phyloP scores from a whole-genome alignment of 306 rosid genomes.

The Chamaecrista fasciculata region DNA sequence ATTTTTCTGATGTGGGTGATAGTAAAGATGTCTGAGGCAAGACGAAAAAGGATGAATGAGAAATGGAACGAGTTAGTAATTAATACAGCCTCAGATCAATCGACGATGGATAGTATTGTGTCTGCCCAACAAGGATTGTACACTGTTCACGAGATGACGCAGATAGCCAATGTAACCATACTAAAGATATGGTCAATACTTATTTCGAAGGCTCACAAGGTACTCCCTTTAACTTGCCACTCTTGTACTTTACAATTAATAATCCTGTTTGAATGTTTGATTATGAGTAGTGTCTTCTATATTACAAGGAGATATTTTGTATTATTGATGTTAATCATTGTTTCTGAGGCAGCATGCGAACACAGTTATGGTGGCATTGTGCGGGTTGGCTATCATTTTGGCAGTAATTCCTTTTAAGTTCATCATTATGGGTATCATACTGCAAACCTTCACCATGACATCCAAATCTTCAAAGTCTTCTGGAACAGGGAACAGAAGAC shows the following conservation, averaged over 20 bases:
- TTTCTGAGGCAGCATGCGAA: conserved; percentile 70
- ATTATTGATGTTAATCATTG: neutral
- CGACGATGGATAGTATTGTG: conserved; percentile 74
- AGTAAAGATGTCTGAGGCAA: conserved; percentile 56
- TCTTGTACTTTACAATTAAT: neutral
- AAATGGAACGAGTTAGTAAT: conserved; percentile 69
- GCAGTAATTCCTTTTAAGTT: conserved; percentile 67
- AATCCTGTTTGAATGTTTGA: neutral
- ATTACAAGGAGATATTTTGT: neutral
- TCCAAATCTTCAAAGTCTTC: conserved; percentile 32
- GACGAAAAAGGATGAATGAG: conserved; percentile 37
- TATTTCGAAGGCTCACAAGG: conserved; percentile 79
- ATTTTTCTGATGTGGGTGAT: conserved; percentile 59
- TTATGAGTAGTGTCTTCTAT: neutral
- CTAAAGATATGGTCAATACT: conserved; percentile 77
- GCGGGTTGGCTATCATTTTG: conserved; percentile 49
- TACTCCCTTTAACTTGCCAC: conserved; percentile 27
- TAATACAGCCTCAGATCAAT: conserved; percentile 49
- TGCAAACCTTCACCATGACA: conserved; percentile 50
- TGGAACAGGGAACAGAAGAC: conserved; percentile 59
- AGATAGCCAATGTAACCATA: conserved; percentile 60
- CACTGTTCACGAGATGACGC: conserved; percentile 60
- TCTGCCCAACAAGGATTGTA: conserved; percentile 78
- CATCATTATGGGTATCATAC: conserved; percentile 49
- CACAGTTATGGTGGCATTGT: conserved; percentile 52